These are phyloP conservation scores for Catunica adiposa DNA, from an alignment of 2,329 filamentous ascomycete species.

Conservation along the genomic window DNA sequence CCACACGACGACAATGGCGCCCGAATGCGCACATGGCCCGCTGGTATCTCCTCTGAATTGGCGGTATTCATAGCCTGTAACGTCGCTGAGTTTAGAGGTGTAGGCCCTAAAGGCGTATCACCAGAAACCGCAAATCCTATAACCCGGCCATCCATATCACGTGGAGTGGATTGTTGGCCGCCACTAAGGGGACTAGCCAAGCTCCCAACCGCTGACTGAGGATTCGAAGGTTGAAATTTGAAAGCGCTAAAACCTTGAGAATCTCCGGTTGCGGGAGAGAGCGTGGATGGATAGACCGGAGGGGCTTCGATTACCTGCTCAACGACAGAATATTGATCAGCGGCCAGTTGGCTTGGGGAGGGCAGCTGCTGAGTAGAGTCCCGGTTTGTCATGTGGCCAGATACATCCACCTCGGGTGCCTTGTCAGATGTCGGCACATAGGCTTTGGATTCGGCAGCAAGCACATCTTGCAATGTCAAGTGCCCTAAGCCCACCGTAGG, in stretches of 20 bases:
- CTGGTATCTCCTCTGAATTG: background rate
- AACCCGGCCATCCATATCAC: conserved; percentile 36
- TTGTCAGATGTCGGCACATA: too few species aligned
- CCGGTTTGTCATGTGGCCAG: too few species aligned
- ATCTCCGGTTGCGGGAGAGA: conserved; percentile 1
- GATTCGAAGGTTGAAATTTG: conserved; percentile 38
- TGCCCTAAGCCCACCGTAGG: conserved; percentile 18
- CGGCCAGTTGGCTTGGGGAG: too few species aligned
- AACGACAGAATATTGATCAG: background rate
- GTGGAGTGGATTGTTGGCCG: conserved; percentile 33
- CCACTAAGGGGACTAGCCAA: conserved; percentile 33
- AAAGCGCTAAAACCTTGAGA: conserved; percentile 43
- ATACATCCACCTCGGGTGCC: too few species aligned
- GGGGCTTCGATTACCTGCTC: conserved; percentile 7
- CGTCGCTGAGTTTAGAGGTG: background rate
- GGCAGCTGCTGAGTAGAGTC: too few species aligned
- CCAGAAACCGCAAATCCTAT: conserved; percentile 41
- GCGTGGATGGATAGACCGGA: background rate
- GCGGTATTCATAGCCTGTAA: conserved; percentile 9
- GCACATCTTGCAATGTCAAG: conserved; percentile 11
- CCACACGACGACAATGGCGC: conserved; percentile 24
- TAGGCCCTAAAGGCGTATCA: conserved; percentile 23
- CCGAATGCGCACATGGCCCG: conserved; percentile 14
- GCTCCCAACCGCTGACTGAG: conserved; percentile 25
- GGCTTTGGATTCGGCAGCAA: background rate